Percentiles rank a stretch among this genome's conserved stretches.
Evolutionary conservation across 768 basidiomycete genomes (phyloP).

Genomic region (Cystoderma amianthinum): DNA sequence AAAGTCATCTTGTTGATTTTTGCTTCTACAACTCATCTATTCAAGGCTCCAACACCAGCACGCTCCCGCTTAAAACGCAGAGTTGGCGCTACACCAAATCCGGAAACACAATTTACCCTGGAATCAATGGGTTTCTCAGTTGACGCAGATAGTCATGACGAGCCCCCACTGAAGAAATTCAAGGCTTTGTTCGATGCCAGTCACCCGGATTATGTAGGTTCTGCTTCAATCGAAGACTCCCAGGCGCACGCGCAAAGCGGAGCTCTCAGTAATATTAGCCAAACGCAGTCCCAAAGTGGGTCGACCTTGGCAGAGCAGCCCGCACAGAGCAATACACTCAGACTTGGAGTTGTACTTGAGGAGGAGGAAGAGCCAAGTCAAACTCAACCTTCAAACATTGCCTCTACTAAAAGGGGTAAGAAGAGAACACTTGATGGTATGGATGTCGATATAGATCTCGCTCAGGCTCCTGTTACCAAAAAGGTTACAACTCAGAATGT

Average conservation of each 20-base stretch:
- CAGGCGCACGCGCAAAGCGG: slow-evolving; percentile 6
- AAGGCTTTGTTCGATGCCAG: slow-evolving; percentile 65
- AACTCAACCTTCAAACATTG: slow-evolving; percentile 3
- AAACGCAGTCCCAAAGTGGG: slow-evolving; percentile 28
- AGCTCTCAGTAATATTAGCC: slow-evolving; percentile 9
- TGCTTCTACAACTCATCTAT: too few species aligned
- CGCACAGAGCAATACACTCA: slow-evolving; percentile 1
- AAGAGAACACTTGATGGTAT: slow-evolving; percentile 33
- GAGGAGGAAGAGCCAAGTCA: slow-evolving; percentile 46
- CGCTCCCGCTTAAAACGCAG: slow-evolving; percentile 51
- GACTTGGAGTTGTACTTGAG: slow-evolving; percentile 34
- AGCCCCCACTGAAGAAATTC: slow-evolving; percentile 65
- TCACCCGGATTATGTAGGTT: slow-evolving; percentile 30
- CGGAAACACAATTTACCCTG: slow-evolving; percentile 9
- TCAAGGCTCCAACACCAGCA: slow-evolving; percentile 31
- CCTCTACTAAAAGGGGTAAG: slow-evolving; percentile 12
- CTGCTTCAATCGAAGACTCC: slow-evolving; percentile 9
- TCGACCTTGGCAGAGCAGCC: slow-evolving; percentile 6
- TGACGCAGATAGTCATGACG: slow-evolving; percentile 21
- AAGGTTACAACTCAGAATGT: slow-evolving; percentile 34
- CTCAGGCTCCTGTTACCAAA: slow-evolving; percentile 25
- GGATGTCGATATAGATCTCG: slow-evolving; percentile 33
- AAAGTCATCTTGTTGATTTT: slow-evolving; percentile 2
- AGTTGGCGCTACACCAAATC: slow-evolving; percentile 24
- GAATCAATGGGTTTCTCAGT: slow-evolving; percentile 12